These are phyloP conservation scores for Cutaneotrichosporon sp. DNA, from an alignment of 1,284 basidiomycete species.

Conservation along the genomic window DNA sequence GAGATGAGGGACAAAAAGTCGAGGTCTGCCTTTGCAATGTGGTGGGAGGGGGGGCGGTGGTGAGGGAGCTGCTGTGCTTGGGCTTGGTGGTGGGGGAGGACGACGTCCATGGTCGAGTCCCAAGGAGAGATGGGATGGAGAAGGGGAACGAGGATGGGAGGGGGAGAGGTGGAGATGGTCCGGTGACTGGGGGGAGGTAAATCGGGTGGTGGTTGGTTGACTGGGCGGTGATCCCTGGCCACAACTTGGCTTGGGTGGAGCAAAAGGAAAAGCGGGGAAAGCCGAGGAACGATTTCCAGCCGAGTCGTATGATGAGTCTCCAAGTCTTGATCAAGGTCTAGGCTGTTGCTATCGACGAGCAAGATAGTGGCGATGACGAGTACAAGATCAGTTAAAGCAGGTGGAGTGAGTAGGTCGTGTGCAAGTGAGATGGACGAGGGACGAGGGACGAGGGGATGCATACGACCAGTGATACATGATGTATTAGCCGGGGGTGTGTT, in stretches of 20 bases:
- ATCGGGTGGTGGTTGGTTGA: background rate
- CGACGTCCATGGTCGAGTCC: conserved; percentile 37
- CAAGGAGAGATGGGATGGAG: conserved; percentile 48
- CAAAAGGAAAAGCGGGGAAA: conserved; percentile 14
- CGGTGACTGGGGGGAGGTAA: background rate
- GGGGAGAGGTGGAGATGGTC: too few relatives aligned
- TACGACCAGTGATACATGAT: too few relatives aligned
- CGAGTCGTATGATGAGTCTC: background rate
- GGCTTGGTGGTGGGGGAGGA: conserved; percentile 61
- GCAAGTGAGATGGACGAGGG: background rate
- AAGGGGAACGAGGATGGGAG: conserved; percentile 57
- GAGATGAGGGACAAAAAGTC: conserved; percentile 48
- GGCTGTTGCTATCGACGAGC: background rate
- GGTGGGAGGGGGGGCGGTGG: conserved; percentile 50
- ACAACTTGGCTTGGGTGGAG: too few relatives aligned
- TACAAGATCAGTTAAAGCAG: too few relatives aligned
- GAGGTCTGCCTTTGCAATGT: conserved; percentile 39
- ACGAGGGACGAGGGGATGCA: background rate
- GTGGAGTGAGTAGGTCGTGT: background rate
- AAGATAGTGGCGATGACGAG: background rate
- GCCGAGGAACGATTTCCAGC: conserved; percentile 7
- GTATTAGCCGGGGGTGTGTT: too few relatives aligned
- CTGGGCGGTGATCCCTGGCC: background rate
- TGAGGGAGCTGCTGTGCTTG: conserved; percentile 62
- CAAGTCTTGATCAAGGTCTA: too few relatives aligned